Evolutionary conservation across 176 grass and related monocot species (phyloP).

Genomic region (Ananas comosus): DNA sequence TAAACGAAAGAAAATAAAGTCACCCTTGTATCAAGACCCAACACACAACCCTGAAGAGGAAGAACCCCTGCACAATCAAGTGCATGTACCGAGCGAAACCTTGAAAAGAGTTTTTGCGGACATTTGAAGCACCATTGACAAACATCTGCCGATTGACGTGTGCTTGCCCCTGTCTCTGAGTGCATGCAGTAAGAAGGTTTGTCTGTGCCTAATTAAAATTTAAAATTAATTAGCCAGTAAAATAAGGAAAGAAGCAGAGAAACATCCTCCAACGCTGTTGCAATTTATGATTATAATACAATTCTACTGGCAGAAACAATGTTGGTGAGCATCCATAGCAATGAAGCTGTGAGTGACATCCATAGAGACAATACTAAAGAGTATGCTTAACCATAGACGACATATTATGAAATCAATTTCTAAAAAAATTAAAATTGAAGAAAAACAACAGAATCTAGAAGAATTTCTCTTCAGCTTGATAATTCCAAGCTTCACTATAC

Average conservation of each 20-base stretch:
- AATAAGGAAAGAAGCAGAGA: constrained; percentile 11
- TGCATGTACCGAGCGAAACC: constrained; percentile 57
- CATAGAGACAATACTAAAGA: not conserved
- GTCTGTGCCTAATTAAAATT: constrained; percentile 35
- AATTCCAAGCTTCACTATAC: too few species aligned
- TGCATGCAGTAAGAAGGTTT: constrained; percentile 28
- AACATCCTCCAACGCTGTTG: not conserved
- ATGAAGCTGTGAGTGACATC: not conserved
- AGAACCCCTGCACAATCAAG: constrained; percentile 50
- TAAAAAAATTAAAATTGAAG: too few species aligned
- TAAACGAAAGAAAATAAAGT: not conserved
- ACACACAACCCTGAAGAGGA: constrained; percentile 58
- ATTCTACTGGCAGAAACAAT: not conserved
- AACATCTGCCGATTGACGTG: constrained; percentile 21
- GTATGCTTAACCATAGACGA: not conserved
- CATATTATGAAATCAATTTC: not conserved
- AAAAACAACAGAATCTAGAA: too few species aligned
- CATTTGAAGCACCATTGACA: constrained; percentile 16
- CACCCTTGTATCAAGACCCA: constrained; percentile 66
- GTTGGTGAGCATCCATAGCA: not conserved
- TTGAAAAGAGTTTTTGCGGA: constrained; percentile 12
- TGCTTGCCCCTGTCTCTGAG: constrained; percentile 24
- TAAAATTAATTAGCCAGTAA: constrained; percentile 20
- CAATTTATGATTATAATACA: not conserved
- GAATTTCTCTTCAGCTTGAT: too few species aligned